Conservation (phyloP, 1,284 basidiomycete species). For the Chondrostereum purpureum region DNA sequence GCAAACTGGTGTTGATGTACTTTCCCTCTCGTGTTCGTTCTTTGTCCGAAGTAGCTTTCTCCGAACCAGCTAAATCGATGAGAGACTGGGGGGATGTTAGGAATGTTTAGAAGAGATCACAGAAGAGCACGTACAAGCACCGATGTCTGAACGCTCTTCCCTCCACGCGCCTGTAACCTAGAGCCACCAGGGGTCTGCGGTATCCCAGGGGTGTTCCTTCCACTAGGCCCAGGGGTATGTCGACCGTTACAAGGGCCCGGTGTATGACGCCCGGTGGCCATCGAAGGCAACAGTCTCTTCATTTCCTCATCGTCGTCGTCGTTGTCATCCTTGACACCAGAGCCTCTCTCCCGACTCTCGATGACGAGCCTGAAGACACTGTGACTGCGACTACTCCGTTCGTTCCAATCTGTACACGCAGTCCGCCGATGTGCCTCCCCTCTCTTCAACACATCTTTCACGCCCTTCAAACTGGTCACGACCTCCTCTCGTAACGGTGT, state of each 20-base stretch:
- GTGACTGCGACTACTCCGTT: conserved; percentile 87
- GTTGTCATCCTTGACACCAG: conserved; percentile 16
- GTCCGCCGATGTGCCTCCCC: conserved; percentile 88
- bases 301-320: conserved; percentile 34
- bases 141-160: conserved; percentile 72
- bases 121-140: conserved; percentile 53
- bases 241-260: conserved; percentile 22
- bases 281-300: conserved; percentile 12
- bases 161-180: conserved; percentile 63
- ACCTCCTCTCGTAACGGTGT: conserved; percentile 84
- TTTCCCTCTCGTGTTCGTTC: conserved; percentile 88
- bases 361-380: conserved; percentile 88
- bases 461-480: conserved; percentile 83
- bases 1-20: conserved; percentile 88
- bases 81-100: conserved; percentile 50
- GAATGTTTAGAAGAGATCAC: conserved; percentile 7
- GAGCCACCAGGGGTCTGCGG: conserved; percentile 42
- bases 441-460: conserved; percentile 76
- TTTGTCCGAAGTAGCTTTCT: conserved; percentile 91
- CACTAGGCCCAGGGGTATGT: conserved; percentile 33
- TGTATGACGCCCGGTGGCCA: conserved; percentile 6
- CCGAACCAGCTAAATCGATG: conserved; percentile 96
- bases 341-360: conserved; percentile 67
- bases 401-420: conserved; percentile 97
- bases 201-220: conserved; percentile 51